A percentile compares a stretch with the other conserved stretches of the same genome.
Evolutionary conservation across 345 rosid genomes (phyloP).

Genomic region (Passiflora organensis): DNA sequence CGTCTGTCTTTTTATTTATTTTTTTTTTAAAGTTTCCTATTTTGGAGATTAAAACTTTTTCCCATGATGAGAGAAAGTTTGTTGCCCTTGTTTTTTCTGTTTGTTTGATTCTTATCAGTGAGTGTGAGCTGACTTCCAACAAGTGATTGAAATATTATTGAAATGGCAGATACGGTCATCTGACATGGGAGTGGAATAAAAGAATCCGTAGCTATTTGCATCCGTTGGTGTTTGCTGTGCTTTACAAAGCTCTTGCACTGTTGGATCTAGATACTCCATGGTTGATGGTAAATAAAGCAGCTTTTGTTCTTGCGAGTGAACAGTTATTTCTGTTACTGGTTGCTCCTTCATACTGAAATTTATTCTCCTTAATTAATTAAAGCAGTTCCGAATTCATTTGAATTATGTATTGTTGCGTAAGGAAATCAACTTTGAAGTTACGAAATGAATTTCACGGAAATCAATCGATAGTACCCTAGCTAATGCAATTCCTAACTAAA

Average conservation of each 20-base stretch:
- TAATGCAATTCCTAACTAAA: no score
- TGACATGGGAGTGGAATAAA: constrained; percentile 95
- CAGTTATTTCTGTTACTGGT: background rate
- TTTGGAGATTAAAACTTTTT: background rate
- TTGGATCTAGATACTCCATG: constrained; percentile 36
- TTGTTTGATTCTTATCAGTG: background rate
- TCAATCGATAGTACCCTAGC: no score
- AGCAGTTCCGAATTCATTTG: no score
- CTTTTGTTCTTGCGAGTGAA: background rate
- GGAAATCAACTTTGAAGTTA: no score
- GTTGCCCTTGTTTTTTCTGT: background rate
- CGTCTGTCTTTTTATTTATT: background rate
- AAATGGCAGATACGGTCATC: constrained; percentile 67
- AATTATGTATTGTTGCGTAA: no score
- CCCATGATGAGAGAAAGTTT: background rate
- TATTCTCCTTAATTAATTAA: no score
- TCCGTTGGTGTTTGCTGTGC: constrained; percentile 57
- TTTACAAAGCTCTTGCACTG: constrained; percentile 60
- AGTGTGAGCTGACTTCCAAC: background rate
- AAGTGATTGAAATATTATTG: constrained; percentile 4
- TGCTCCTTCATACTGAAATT: no score
- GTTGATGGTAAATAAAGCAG: constrained; percentile 45
- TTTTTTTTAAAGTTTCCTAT: no score
- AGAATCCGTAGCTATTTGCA: constrained; percentile 90
- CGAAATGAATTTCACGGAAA: no score